Percentiles rank a stretch among this genome's conserved stretches.
phyloP scores from a whole-genome alignment of 768 basidiomycete genomes.

The Austroboletus festivus region DNA sequence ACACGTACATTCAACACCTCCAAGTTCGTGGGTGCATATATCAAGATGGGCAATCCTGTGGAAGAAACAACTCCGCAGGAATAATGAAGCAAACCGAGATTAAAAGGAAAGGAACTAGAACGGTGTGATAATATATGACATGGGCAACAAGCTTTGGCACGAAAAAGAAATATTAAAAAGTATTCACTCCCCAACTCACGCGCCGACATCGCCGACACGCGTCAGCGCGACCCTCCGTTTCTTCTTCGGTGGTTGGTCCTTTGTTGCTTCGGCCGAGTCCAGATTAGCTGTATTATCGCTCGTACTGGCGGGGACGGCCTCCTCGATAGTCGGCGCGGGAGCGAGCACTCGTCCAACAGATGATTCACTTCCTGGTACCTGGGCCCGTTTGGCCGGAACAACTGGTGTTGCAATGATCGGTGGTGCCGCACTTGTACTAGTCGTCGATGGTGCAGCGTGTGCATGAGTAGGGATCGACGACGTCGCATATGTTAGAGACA shows the following conservation, averaged over 20 bases:
- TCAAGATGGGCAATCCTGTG: slow-evolving; percentile 8
- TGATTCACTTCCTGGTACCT: slow-evolving; percentile 25
- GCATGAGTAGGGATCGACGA: slow-evolving; percentile 13
- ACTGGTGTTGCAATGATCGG: slow-evolving; percentile 31
- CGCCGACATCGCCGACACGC: slow-evolving; percentile 54
- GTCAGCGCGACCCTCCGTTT: slow-evolving; percentile 80
- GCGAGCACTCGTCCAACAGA: slow-evolving; percentile 20
- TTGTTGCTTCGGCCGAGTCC: slow-evolving; percentile 18
- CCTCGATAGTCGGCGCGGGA: slow-evolving; percentile 30
- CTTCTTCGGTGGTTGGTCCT: slow-evolving; percentile 72
- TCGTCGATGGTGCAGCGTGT: slow-evolving; percentile 20
- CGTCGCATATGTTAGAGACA: slow-evolving; percentile 47
- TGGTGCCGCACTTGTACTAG: slow-evolving; percentile 33
- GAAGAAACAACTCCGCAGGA: neutral
- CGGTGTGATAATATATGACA: slow-evolving; percentile 14
- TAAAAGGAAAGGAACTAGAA: slow-evolving; percentile 10
- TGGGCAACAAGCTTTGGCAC: neutral
- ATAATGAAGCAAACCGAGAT: slow-evolving; percentile 11
- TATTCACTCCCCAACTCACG: slow-evolving; percentile 13
- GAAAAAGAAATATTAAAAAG: slow-evolving; percentile 6
- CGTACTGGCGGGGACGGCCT: slow-evolving; percentile 12
- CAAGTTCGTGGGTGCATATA: slow-evolving; percentile 1
- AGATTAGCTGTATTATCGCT: slow-evolving; percentile 12
- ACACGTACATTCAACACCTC: slow-evolving; percentile 18
- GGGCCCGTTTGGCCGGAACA: slow-evolving; percentile 36